Evolutionary conservation across 2,329 filamentous ascomycete species (phyloP), one percentile per base, ranked within the genome.

Genomic region (Cytospora mali): DNA sequence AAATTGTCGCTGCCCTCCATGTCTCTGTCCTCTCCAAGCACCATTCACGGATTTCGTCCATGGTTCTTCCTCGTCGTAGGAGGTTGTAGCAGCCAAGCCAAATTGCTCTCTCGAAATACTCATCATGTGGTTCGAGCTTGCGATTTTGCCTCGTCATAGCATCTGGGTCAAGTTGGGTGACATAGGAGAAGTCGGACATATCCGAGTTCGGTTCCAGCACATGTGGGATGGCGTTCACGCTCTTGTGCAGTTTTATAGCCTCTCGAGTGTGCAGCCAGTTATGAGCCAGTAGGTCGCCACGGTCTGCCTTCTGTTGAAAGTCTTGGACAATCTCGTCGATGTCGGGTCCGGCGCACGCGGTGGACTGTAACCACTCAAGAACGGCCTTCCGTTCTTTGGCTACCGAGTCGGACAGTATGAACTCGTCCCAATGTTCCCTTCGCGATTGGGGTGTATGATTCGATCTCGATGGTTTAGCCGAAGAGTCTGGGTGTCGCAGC

Each of bases 41-140:
- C 92, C 93, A 97, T 55, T 93, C 90, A 60, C 87, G 85, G 66
- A 98, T 90, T 42, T 90, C 85, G 10, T 84, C 77, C 77, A 90
- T 86, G 65, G 82, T 86, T 68, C 87, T 88, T n/a, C 95, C 95
- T 52, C 93, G 87, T 55, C 94, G 88, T 58, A 99, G 81, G 80
- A 97, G 91, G 74, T 97, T 92, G 79, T 93, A 98, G 76, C 92
- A 95, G n/a, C 91, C 90, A 65, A 93, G 83, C 93, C 95, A 98
- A 53, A 96, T 91, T 3, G 93, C 90, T 58, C 89, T 86, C 77
- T 99, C 95, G 66, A 94, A 95, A 70, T 88, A 93, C 67, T 92
- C 88, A 72, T 99, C 95, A 69, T 93, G 87, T 27, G 88, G 85
- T 72, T 96, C 90, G 48, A 98, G 80, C 55, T 83, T 86, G 59